Conservation (phyloP, 2,329 filamentous ascomycete species). For the Curvularia sp. region DNA sequence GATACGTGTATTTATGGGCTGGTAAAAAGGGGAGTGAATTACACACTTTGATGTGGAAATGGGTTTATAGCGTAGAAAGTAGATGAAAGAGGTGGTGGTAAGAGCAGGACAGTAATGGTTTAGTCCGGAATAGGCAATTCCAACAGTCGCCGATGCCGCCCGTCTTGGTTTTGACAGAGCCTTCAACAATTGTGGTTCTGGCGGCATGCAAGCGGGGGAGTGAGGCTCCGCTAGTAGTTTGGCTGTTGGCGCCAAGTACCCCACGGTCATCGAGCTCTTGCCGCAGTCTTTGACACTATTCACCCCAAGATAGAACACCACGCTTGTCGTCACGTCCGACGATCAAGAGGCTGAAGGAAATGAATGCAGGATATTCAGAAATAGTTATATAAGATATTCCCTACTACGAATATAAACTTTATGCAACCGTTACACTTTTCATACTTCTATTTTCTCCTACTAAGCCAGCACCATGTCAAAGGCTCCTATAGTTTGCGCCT, state of each 20-base stretch:
- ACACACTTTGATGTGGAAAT: not conserved
- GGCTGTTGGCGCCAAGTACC: conserved; percentile 15
- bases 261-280: conserved; percentile 14
- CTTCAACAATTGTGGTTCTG: conserved; percentile 23
- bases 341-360: no score
- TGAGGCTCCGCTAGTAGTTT: conserved; percentile 9
- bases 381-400: no score
- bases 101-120: not conserved
- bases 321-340: no score
- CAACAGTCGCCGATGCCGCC: conserved; percentile 14
- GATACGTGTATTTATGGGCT: no score
- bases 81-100: not conserved
- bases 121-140: not conserved
- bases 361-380: no score
- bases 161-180: conserved; percentile 9
- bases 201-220: conserved; percentile 1
- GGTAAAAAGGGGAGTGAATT: not conserved
- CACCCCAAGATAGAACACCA: no score
- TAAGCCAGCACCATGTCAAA: no score
- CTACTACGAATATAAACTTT: no score
- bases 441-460: no score
- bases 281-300: not conserved
- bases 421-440: no score
- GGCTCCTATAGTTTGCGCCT: no score
- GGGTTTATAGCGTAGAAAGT: not conserved